Conservation (phyloP, 2,329 filamentous ascomycete species). For the Fusarium nanum region DNA sequence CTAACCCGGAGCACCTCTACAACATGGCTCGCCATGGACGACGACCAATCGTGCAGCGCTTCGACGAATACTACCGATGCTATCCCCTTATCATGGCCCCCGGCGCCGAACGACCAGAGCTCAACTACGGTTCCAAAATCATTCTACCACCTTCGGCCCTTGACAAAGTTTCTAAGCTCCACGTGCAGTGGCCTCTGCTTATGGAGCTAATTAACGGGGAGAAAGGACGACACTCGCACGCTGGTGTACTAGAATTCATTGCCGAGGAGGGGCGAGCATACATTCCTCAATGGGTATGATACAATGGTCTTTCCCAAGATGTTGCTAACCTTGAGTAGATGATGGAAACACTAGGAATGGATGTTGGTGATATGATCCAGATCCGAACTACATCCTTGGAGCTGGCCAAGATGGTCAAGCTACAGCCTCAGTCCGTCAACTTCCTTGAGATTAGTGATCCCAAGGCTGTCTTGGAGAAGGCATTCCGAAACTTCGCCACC, state of each 20-base stretch:
- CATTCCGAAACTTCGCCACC: constrained; percentile 94
- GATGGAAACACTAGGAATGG: constrained; percentile 90
- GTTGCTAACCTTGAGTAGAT: constrained; percentile 67
- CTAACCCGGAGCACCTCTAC: constrained; percentile 62
- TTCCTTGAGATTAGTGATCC: constrained; percentile 98
- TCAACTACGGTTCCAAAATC: constrained; percentile 98
- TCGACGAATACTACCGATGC: constrained; percentile 98
- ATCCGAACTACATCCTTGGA: constrained; percentile 94
- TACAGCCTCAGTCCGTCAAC: constrained; percentile 91
- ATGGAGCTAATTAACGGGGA: constrained; percentile 95
- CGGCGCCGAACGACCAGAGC: constrained; percentile 85
- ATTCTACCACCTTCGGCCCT: constrained; percentile 96
- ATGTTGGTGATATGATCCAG: constrained; percentile 93
- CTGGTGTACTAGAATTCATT: constrained; percentile 95
- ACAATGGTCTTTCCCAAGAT: background rate
- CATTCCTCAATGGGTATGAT: constrained; percentile 87
- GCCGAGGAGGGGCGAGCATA: constrained; percentile 98
- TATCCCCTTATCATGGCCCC: constrained; percentile 96
- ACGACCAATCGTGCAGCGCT: constrained; percentile 74
- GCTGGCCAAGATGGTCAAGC: constrained; percentile 91
- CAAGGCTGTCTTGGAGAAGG: constrained; percentile 95
- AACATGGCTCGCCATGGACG: constrained; percentile 61
- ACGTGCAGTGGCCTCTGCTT: constrained; percentile 97
- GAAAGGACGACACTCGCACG: constrained; percentile 84
- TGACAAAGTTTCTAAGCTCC: constrained; percentile 94